phyloP scores from a whole-genome alignment of 768 basidiomycete genomes.

The Tricholoma flavovirens region DNA sequence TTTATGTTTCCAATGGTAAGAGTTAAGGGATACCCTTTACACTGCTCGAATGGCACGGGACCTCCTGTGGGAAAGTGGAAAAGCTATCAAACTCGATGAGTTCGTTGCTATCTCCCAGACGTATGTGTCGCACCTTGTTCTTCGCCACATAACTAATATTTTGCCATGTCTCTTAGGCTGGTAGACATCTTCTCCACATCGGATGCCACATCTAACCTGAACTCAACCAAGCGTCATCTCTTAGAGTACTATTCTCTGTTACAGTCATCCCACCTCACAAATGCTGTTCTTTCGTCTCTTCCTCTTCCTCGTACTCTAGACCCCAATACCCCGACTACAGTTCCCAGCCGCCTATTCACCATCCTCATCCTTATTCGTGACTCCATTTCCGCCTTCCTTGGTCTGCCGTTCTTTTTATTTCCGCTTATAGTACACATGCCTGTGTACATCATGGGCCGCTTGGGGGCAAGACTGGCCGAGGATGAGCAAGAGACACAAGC shows the following conservation, averaged over 20 bases:
- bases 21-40: conserved; percentile 81
- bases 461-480: conserved; percentile 68
- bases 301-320: conserved; percentile 83
- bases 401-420: conserved; percentile 84
- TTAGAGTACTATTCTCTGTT: conserved; percentile 87
- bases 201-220: conserved; percentile 54
- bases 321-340: conserved; percentile 63
- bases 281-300: conserved; percentile 77
- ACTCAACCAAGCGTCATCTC: conserved; percentile 59
- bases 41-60: conserved; percentile 90
- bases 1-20: not conserved
- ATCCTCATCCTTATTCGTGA: conserved; percentile 75
- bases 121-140: conserved; percentile 37
- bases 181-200: conserved; percentile 82
- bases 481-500: conserved; percentile 94
- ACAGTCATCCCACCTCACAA: conserved; percentile 74
- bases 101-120: conserved; percentile 86
- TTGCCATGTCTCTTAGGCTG: conserved; percentile 44
- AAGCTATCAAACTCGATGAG: conserved; percentile 70
- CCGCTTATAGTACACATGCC: conserved; percentile 83
- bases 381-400: conserved; percentile 60
- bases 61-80: conserved; percentile 84
- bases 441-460: conserved; percentile 73
- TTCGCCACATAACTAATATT: conserved; percentile 8
- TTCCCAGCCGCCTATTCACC: conserved; percentile 82